Conservation (phyloP, 2,329 filamentous ascomycete species). For the Xylaria polymorpha region DNA sequence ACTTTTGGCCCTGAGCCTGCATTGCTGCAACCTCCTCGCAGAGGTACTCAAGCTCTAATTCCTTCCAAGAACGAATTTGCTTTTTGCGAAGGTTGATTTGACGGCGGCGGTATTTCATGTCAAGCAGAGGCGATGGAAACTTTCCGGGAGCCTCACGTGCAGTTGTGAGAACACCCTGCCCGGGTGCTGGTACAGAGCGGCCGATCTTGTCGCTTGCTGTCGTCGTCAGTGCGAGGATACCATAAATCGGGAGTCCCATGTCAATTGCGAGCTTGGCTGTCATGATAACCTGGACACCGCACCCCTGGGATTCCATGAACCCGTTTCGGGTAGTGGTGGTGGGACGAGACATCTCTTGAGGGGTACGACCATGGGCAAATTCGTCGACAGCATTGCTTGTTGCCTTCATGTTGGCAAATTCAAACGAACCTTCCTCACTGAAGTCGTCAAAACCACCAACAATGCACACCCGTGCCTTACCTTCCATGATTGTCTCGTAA, state of each 20-base stretch:
- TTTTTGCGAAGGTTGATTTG: constrained; percentile 94
- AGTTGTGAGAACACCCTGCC: constrained; percentile 95
- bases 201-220: constrained; percentile 99
- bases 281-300: constrained; percentile 99
- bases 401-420: constrained; percentile 99
- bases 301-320: constrained; percentile 99
- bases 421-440: constrained; percentile 98
- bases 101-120: constrained; percentile 96
- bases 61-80: constrained; percentile 96
- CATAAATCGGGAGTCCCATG: constrained; percentile 98
- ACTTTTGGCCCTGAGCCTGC: constrained; percentile 79
- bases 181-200: constrained; percentile 94
- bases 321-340: constrained; percentile 96
- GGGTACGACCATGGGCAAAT: constrained; percentile 93
- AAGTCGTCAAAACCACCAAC: constrained; percentile 99
- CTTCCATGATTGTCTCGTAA: constrained; percentile 97
- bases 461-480: constrained; percentile 96
- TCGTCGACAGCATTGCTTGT: constrained; percentile 98
- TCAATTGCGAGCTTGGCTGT: constrained; percentile 94
- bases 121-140: constrained; percentile 93
- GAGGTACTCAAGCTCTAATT: constrained; percentile 91
- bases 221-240: constrained; percentile 90
- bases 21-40: constrained; percentile 93
- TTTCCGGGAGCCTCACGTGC: constrained; percentile 91
- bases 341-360: constrained; percentile 96